Evolutionary conservation across 495 filamentous ascomycete species (phyloP), one percentile per base, ranked within the genome.

Genomic region (Aspergillus carlsbadensis): DNA sequence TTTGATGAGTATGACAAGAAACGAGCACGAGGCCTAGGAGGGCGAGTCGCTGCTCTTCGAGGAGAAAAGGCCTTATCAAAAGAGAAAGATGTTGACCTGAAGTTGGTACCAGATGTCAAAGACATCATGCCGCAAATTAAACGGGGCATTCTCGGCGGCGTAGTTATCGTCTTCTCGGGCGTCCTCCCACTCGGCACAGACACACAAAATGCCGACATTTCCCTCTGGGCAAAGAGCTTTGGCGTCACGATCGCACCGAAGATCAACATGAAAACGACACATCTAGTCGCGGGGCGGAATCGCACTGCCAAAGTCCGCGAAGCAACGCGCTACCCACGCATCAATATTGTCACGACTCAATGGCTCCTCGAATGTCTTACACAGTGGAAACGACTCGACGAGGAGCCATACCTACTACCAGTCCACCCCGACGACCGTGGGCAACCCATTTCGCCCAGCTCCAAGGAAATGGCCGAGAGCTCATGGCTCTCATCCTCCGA

Each of bases 231-330:
- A 5, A 84, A 83, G 62, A 87, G 79, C 59, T 98, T 98, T 69
- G 95, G 94, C 17, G 94, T 89, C 1, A 70, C 79, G 26, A 79
- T 98, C 33, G 75, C 81, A 34, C 76, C 82, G 7, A 75, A 84
- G 39, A 74, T 89, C 57, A 80, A 66, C 44, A 71, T 71, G 31
- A 70, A 70, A 54, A 87, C 83, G 2, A 90, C 87, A 4, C 87
- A 91, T 60, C 72, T 91, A 7, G 80, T 91, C 41, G 86, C 86
- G 46, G 84, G 84, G 6, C 82, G 88, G 17, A 88, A 90, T 48
- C 84, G 93, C n/a, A 97, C 93, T 7, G 83, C 86, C 34, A 98
- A 98, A 70, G 89, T 97, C 39, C 81, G 85, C 22, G 85, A 89
- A 71, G 94, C 94, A 6, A 78, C 81, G 13, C 80, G 84, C 21